Conservation (phyloP, 371 early-diverging fungal genomes). For the Rhizoclosmatium hyalinum region DNA sequence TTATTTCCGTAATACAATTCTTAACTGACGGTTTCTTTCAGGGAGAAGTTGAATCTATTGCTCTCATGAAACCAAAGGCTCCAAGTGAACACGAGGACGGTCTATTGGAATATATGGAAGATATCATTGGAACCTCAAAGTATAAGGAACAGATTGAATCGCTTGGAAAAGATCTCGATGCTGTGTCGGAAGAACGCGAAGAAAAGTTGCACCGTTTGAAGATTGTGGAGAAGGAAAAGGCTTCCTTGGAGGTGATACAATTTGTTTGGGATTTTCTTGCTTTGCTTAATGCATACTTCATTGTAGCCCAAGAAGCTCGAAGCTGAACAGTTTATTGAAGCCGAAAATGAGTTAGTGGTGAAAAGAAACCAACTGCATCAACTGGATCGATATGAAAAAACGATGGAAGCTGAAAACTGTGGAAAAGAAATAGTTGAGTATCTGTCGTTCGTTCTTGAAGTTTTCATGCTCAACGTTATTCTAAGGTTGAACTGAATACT, state of each 20-base stretch:
- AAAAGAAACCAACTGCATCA: slow-evolving; percentile 82
- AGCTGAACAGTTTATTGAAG: slow-evolving; percentile 79
- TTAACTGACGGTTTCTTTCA: slow-evolving; percentile 33
- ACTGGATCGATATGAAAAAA: slow-evolving; percentile 51
- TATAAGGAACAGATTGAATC: slow-evolving; percentile 92
- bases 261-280: neutral
- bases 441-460: neutral
- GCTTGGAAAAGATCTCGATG: slow-evolving; percentile 71
- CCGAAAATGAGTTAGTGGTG: slow-evolving; percentile 78
- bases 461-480: neutral
- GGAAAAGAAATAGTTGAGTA: slow-evolving; percentile 15
- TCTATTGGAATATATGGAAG: slow-evolving; percentile 98
- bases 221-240: slow-evolving; percentile 83
- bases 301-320: slow-evolving; percentile 78
- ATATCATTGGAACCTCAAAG: slow-evolving; percentile 97
- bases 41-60: slow-evolving; percentile 99
- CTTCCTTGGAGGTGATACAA: slow-evolving; percentile 66
- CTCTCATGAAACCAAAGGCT: slow-evolving; percentile 98
- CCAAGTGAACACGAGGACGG: slow-evolving; percentile 94
- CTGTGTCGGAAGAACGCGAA: slow-evolving; percentile 76
- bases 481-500: slow-evolving; percentile 43
- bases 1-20: neutral
- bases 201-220: slow-evolving; percentile 87
- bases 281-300: neutral
- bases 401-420: slow-evolving; percentile 8